phyloP scores from a whole-genome alignment of 192 early-diverging fungal species.

The Backusella sp. region DNA sequence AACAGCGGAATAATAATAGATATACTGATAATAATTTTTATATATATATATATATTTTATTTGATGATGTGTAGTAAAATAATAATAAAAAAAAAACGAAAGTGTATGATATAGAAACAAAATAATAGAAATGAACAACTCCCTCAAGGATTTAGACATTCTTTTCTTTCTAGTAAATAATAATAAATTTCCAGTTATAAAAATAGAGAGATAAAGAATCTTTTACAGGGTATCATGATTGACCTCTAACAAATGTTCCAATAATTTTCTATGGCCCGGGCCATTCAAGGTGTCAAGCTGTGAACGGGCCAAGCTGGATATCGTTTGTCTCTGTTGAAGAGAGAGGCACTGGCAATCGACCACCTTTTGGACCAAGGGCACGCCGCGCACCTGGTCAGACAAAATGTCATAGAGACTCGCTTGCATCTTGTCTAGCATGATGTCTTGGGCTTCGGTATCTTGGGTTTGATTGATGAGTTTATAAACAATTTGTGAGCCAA shows the following conservation, averaged over 20 bases:
- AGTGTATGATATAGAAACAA: neutral
- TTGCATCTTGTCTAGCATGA: constrained; percentile 58
- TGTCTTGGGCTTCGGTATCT: constrained; percentile 81
- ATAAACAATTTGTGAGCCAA: constrained; percentile 74
- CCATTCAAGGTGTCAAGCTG: neutral
- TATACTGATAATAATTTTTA: too few relatives aligned
- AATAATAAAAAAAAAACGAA: neutral
- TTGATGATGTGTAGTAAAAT: neutral
- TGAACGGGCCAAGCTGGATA: neutral
- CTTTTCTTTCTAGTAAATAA: neutral
- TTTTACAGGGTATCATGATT: constrained; percentile 38
- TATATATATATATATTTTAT: neutral
- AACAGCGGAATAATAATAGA: neutral
- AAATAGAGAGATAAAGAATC: neutral
- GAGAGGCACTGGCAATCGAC: constrained; percentile 67
- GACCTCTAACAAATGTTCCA: constrained; percentile 4
- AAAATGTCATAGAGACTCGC: constrained; percentile 61
- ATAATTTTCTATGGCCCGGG: constrained; percentile 14
- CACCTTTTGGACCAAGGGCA: constrained; percentile 83
- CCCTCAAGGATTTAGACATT: neutral
- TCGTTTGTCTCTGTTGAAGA: constrained; percentile 11
- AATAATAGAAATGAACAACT: neutral
- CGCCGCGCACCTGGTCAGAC: constrained; percentile 77
- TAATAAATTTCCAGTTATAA: neutral
- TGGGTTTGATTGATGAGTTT: constrained; percentile 85